Base-by-base conservation (phyloP, 768 basidiomycete species). In the Tulasnella sp. region DNA sequence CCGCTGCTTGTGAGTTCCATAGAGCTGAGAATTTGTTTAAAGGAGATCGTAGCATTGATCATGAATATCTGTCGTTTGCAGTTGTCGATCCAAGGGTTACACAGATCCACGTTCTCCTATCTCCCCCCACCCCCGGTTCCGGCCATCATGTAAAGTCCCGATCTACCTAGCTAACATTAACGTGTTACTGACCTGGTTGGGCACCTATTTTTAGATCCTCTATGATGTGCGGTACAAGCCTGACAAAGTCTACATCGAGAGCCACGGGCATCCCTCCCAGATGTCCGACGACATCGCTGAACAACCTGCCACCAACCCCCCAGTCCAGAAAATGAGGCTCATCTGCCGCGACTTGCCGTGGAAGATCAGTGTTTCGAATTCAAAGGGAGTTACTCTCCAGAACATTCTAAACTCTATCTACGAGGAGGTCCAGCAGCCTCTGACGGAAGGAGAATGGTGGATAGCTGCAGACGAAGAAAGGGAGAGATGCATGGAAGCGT, bases 391-490 rank as follows among this genome's bases (percentile, higher is more conserved):
- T n/a, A 77, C 80, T 31, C 44, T 76, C 58, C 37, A 69, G 34
- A 64, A 80, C 54, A 37, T 80, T n/a, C 80, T 80, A 2, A 58
- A 77, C 22, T 50, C 75, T 18, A 24, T 80, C 41, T 50, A 80
- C 24, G 44, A 42, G 58, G 75, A 76, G 41, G 5, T 77, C 14
- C 80, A 80, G 44, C 18, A 77, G 3, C 74, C 80, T 18, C 58
- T 80, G 24, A 80, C 80, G 14, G 74, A 76, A 50, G 75, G 75
- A 16, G 80, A 80, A 46, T 80, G 80, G 80, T 80, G 80, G 80
- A 80, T 80, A n/a, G 80, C 80, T 37, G 77, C 50, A 40, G 75
- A 80, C n/a, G 74, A 76, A 16, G 75, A 76, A 50, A 31, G 80
- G 44, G 58, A 80, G 9, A 76, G 75, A 34, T 48, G 42, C 34